Conservation (phyloP, 148 eudicot species). For the Bassia scoparia region DNA sequence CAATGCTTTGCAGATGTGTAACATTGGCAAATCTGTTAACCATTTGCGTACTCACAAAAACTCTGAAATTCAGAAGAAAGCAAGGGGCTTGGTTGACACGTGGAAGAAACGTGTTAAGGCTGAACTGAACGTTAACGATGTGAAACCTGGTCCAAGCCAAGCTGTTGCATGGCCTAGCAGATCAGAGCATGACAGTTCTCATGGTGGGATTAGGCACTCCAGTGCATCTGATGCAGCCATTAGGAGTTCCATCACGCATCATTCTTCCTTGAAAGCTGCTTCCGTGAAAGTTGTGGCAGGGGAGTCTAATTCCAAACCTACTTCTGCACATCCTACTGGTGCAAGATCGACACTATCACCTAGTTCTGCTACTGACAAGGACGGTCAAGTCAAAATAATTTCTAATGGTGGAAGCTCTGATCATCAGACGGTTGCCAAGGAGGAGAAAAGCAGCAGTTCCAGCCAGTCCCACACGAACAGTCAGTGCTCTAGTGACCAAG, state of each 20-base stretch:
- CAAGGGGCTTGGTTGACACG: conserved; percentile 80
- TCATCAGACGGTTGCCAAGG: conserved; percentile 40
- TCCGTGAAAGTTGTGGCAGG: conserved; percentile 44
- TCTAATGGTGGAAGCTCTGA: conserved; percentile 36
- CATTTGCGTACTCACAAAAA: conserved; percentile 72
- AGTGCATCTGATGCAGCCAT: conserved; percentile 55
- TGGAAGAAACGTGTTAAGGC: conserved; percentile 99
- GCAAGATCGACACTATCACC: conserved; percentile 36
- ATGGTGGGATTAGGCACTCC: conserved; percentile 38
- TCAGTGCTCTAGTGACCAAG: conserved; percentile 62
- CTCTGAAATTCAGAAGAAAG: conserved; percentile 86
- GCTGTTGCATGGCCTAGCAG: conserved; percentile 58
- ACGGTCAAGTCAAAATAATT: conserved; percentile 29
- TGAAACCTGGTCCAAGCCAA: conserved; percentile 53
- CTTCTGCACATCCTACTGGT: conserved; percentile 38
- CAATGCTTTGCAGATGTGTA: conserved; percentile 71
- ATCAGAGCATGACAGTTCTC: conserved; percentile 55
- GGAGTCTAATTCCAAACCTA: conserved; percentile 43
- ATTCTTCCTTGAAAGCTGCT: conserved; percentile 47
- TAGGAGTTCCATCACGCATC: conserved; percentile 43
- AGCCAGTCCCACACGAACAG: conserved; percentile 71
- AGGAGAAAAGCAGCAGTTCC: conserved; percentile 72
- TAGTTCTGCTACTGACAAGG: conserved; percentile 40
- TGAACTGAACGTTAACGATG: conserved; percentile 71
- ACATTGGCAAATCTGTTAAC: conserved; percentile 93